Percentiles rank a stretch among this genome's conserved stretches.
Conservation (phyloP, 257 asterid genomes). For the Henckelia pumila region DNA sequence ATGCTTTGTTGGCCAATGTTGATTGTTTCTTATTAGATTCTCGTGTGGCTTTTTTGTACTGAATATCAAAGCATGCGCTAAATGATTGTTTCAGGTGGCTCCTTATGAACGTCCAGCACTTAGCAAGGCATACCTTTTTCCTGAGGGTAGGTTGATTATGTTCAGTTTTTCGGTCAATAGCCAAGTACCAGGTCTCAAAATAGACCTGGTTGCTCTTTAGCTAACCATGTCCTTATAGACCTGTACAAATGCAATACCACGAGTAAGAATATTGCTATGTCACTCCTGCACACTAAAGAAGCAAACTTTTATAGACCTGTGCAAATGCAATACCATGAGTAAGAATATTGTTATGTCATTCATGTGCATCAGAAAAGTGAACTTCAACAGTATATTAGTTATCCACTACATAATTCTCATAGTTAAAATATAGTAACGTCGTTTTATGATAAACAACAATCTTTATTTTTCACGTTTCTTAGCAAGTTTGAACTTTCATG, state of each 20-base stretch:
- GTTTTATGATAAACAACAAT: background rate
- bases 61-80: slow-evolving; percentile 15
- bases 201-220: background rate
- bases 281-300: slow-evolving; percentile 7
- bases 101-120: slow-evolving; percentile 99
- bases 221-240: background rate
- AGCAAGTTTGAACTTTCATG: background rate
- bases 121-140: slow-evolving; percentile 91
- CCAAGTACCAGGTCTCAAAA: slow-evolving; percentile 5
- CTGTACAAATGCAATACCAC: background rate
- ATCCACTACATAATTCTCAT: background rate
- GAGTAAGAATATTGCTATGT: slow-evolving; percentile 1
- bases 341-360: background rate
- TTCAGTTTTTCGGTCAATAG: slow-evolving; percentile 7
- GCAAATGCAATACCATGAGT: background rate
- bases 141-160: slow-evolving; percentile 68
- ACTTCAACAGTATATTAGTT: slow-evolving; percentile 15
- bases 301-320: too few species aligned
- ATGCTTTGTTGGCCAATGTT: slow-evolving; percentile 5
- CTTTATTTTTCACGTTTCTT: background rate
- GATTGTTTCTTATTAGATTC: background rate
- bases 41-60: too few species aligned
- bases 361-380: slow-evolving; percentile 3
- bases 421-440: background rate
- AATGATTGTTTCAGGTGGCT: slow-evolving; percentile 75